Conservation (phyloP, 805 yeast genomes). For the Ogataea philodendri region DNA sequence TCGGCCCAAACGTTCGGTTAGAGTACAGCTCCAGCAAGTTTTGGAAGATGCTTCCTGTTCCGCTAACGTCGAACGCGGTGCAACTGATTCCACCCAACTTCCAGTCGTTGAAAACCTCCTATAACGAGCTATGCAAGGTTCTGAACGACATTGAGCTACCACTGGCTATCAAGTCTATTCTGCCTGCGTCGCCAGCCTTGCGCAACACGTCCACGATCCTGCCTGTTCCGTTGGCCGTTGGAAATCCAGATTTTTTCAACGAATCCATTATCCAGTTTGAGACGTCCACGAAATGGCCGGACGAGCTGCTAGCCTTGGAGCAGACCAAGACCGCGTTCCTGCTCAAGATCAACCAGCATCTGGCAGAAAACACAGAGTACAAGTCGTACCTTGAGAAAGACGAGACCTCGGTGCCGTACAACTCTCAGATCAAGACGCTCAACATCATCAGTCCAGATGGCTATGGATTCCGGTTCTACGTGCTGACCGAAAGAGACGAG, state of each 20-base stretch:
- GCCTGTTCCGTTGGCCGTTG: slow-evolving; percentile 79
- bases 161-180: slow-evolving; percentile 63
- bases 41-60: slow-evolving; percentile 53
- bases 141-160: slow-evolving; percentile 59
- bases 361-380: slow-evolving; percentile 54
- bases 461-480: slow-evolving; percentile 74
- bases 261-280: slow-evolving; percentile 86
- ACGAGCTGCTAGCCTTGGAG: slow-evolving; percentile 79
- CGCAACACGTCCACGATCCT: slow-evolving; percentile 72
- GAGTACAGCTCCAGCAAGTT: slow-evolving; percentile 42
- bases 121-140: slow-evolving; percentile 49
- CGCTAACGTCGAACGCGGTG: slow-evolving; percentile 52
- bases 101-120: slow-evolving; percentile 46
- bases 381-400: slow-evolving; percentile 64
- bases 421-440: slow-evolving; percentile 53
- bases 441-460: slow-evolving; percentile 85
- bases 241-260: slow-evolving; percentile 76
- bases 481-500: slow-evolving; percentile 83
- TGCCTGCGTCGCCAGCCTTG: slow-evolving; percentile 71
- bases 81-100: slow-evolving; percentile 45
- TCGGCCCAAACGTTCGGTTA: slow-evolving; percentile 41
- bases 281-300: slow-evolving; percentile 93
- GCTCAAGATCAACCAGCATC: slow-evolving; percentile 53
- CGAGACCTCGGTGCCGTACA: slow-evolving; percentile 59
- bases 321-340: slow-evolving; percentile 88